Percentiles rank a stretch among this genome's conserved stretches.
Conservation (phyloP, 163 green algal genomes). For the Chloromonas sp. region DNA sequence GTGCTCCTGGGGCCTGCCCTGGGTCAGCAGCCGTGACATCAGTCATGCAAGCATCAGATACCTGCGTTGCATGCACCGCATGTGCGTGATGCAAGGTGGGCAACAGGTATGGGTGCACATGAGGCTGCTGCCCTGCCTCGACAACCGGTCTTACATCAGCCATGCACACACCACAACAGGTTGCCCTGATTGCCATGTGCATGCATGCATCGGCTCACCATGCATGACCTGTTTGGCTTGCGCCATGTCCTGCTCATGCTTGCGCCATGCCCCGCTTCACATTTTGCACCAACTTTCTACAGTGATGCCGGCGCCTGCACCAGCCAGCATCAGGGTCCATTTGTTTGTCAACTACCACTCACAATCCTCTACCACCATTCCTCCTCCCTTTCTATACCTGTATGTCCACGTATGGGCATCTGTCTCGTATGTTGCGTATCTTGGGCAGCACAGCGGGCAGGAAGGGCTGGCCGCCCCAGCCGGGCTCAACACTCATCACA, state of each 20-base stretch:
- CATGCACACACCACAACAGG: background rate
- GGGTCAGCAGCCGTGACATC: background rate
- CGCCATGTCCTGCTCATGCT: background rate
- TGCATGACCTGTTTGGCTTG: background rate
- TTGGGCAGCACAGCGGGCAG: conserved; percentile 61
- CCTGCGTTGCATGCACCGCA: background rate
- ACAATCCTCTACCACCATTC: background rate
- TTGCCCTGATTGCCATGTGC: background rate
- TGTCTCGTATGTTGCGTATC: conserved; percentile 30
- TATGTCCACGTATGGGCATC: conserved; percentile 37
- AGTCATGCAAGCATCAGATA: background rate
- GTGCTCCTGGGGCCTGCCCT: background rate
- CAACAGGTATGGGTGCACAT: too few species aligned
- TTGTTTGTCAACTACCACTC: background rate
- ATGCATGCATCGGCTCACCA: background rate
- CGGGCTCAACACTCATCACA: conserved; percentile 74
- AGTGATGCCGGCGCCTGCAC: background rate
- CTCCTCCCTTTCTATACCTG: conserved; percentile 20
- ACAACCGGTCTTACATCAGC: background rate
- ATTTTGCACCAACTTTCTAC: background rate
- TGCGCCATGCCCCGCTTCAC: background rate
- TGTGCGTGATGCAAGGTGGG: background rate
- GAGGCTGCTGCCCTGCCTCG: too few species aligned
- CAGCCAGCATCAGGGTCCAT: background rate
- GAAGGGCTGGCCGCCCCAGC: conserved; percentile 85